A percentile compares a stretch with the other conserved stretches of the same genome.
Evolutionary conservation across 495 filamentous ascomycete genomes (phyloP).

Genomic region (Tuber melanosporum): DNA sequence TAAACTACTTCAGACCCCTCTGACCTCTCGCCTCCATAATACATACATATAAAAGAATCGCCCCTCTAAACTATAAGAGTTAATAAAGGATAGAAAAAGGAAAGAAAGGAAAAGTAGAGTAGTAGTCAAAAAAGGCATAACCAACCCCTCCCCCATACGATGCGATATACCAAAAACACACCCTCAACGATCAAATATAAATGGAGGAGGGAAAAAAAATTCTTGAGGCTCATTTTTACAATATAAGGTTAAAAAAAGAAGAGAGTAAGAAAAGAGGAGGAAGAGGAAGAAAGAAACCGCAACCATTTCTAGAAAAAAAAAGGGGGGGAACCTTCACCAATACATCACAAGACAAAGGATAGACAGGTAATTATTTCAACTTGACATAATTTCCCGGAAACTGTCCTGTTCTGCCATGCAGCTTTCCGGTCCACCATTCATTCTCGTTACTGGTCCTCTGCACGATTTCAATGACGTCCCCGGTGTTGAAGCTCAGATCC

Average conservation of each 20-base stretch:
- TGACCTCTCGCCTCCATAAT: background rate
- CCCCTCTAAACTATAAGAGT: background rate
- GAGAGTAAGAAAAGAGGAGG: background rate
- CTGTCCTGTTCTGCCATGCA: slow-evolving; percentile 74
- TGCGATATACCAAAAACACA: slow-evolving; percentile 5
- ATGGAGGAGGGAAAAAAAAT: background rate
- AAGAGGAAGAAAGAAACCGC: slow-evolving; percentile 16
- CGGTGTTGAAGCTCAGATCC: slow-evolving; percentile 83
- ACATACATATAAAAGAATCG: slow-evolving; percentile 1
- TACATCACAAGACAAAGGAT: slow-evolving; percentile 12
- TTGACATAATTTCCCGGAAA: slow-evolving; percentile 74
- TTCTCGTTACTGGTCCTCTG: slow-evolving; percentile 76
- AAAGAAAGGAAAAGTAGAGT: slow-evolving; percentile 1
- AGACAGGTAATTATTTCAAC: slow-evolving; percentile 15
- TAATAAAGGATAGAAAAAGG: slow-evolving; percentile 4
- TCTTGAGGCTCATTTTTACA: background rate
- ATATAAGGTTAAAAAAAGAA: background rate
- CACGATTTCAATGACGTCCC: slow-evolving; percentile 85
- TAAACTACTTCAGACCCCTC: background rate
- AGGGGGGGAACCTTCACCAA: background rate
- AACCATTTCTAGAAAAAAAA: slow-evolving; percentile 19
- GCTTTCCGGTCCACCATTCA: slow-evolving; percentile 89
- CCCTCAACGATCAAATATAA: background rate
- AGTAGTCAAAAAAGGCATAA: background rate
- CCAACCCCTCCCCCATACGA: background rate